Evolutionary conservation across 1,284 basidiomycete species (phyloP), one percentile per base, ranked within the genome.

Genomic region (Entoloma clypeatum): DNA sequence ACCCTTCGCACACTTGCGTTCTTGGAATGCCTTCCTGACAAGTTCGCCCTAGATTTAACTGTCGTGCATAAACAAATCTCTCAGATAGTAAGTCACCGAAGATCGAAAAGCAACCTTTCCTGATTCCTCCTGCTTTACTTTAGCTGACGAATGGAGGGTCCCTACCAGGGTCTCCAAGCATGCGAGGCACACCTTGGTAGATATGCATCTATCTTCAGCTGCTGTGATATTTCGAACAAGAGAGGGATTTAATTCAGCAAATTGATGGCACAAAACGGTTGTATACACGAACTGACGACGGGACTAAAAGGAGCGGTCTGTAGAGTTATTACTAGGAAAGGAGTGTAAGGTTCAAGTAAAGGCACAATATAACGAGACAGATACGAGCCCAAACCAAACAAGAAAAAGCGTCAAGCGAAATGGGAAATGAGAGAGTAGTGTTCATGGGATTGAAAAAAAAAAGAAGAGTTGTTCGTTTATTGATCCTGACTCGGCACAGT

Each of bases 181-280:
- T 76, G 33, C 68, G 74, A 18, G 57, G 59, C 46, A 66, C 74
- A 22, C 70, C 73, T 33, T 76, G 74, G 75, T 76, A 66, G 54
- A 22, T 25, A 17, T 33, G 22, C n/a, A n/a, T 29, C 4, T 14
- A 14, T 7, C 21, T 32, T 9, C 4, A 29, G 10, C 23, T 39
- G 29, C 28, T 25, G 19, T 21, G 11, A 17, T 9, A 33, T 29
- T 24, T 23, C 30, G 26, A 34, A 38, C 18, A 38, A 43, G 32
- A 9, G 38, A 33, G 41, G 21, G 41, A 41, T 45, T 26, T 25
- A 33, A 46, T 46, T 49, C 39, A 39, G 31, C 43, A 36, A 25
- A 37, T 17, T 36, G n/a, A 39, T 39, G 34, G 37, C 32, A 29
- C 36, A 34, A 17, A 43, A 41, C 27, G 26, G 41, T 29, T 36